Evolutionary conservation across 176 grass and related monocot species (phyloP).

Genomic region (Eleusine indica): DNA sequence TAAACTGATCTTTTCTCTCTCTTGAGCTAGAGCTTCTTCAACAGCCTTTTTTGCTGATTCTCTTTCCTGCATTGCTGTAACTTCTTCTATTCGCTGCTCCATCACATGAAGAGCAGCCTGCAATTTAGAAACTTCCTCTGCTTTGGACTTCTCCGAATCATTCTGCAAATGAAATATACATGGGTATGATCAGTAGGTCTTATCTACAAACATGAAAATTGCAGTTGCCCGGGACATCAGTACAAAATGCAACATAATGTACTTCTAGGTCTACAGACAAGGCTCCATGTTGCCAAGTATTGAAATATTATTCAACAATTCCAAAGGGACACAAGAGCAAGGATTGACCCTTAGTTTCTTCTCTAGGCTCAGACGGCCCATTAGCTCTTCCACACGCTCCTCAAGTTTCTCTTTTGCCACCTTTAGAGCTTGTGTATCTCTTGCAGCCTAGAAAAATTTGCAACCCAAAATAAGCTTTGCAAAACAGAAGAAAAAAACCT

Average conservation of each 20-base stretch:
- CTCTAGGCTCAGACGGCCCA: slow-evolving; percentile 51
- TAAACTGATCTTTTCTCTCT: slow-evolving; percentile 71
- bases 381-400: slow-evolving; percentile 79
- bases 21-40: slow-evolving; percentile 74
- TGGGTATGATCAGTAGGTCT: not conserved
- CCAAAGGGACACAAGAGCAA: slow-evolving; percentile 31
- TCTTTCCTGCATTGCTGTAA: slow-evolving; percentile 56
- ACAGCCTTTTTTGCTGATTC: slow-evolving; percentile 73
- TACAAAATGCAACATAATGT: slow-evolving; percentile 17
- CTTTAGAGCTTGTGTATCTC: slow-evolving; percentile 80
- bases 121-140: slow-evolving; percentile 66
- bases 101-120: slow-evolving; percentile 62
- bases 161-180: slow-evolving; percentile 50
- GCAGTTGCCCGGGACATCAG: not conserved
- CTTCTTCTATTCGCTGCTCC: slow-evolving; percentile 67
- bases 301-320: slow-evolving; percentile 20
- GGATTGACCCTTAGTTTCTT: slow-evolving; percentile 66
- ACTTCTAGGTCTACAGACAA: slow-evolving; percentile 23
- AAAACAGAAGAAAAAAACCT: not conserved
- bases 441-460: slow-evolving; percentile 62
- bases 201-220: slow-evolving; percentile 36
- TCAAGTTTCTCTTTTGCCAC: slow-evolving; percentile 82
- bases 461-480: slow-evolving; percentile 21
- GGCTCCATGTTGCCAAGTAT: not conserved
- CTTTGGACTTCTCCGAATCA: slow-evolving; percentile 79